Conservation (phyloP, 176 grass and related monocot genomes). For the Carex pumila region DNA sequence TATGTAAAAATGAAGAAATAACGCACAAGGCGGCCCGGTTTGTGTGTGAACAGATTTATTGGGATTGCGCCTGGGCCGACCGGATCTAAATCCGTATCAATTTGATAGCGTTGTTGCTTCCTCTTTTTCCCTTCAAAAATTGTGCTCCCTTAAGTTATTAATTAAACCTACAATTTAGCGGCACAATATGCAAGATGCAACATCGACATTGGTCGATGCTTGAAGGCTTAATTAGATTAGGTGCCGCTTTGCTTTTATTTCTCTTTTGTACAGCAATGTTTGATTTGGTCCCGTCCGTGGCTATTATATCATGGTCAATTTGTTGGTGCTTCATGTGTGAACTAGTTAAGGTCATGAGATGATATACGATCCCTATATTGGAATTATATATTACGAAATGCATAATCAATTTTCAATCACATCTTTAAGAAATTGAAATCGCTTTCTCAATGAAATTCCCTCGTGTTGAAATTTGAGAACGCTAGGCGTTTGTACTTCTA, state of each 20-base stretch:
- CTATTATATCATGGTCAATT: not conserved
- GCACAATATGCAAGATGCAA: not conserved
- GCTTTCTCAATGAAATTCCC: not conserved
- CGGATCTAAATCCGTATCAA: conserved; percentile 11
- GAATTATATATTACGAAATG: not conserved
- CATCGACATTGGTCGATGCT: not conserved
- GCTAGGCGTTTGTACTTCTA: no score
- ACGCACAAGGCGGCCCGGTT: not conserved
- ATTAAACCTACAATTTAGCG: not conserved
- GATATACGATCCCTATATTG: not conserved
- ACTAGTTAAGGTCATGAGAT: not conserved
- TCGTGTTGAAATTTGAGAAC: not conserved
- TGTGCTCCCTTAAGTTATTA: not conserved
- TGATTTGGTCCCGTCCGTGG: not conserved
- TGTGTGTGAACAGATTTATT: conserved; percentile 18
- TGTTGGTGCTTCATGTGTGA: not conserved
- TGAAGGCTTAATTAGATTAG: not conserved
- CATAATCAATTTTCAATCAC: not conserved
- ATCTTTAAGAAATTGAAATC: not conserved
- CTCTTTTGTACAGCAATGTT: not conserved
- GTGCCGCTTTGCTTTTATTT: not conserved
- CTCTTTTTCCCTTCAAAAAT: not conserved
- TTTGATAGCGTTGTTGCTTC: conserved; percentile 8
- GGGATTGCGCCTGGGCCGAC: conserved; percentile 19
- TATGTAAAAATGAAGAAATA: not conserved